phyloP scores from a whole-genome alignment of 805 yeast genomes.

The Kazachstania viticola region DNA sequence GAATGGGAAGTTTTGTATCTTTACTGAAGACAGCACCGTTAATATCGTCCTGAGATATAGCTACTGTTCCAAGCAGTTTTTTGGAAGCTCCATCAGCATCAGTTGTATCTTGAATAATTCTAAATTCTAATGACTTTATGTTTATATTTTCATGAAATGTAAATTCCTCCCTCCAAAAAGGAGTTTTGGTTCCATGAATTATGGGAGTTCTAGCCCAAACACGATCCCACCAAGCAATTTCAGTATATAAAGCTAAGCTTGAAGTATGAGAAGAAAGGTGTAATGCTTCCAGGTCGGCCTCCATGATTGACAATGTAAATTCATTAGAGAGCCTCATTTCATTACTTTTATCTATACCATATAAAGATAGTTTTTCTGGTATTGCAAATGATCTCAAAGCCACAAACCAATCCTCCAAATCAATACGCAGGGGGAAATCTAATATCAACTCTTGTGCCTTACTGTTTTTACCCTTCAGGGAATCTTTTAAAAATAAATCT shows the following conservation, averaged over 20 bases:
- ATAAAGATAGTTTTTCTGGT: constrained; percentile 31
- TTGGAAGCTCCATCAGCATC: constrained; percentile 29
- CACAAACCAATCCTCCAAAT: constrained; percentile 68
- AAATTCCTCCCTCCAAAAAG: constrained; percentile 81
- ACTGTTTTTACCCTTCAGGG: constrained; percentile 1
- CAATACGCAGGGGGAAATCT: constrained; percentile 55
- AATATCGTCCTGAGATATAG: constrained; percentile 20
- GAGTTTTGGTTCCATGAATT: constrained; percentile 37
- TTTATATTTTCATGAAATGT: constrained; percentile 43
- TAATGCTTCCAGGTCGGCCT: constrained; percentile 40
- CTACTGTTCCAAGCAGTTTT: constrained; percentile 35
- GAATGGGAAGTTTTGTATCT: constrained; percentile 34
- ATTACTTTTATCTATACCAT: constrained; percentile 24
- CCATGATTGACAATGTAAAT: constrained; percentile 47
- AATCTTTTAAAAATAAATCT: not conserved
- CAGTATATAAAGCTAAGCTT: constrained; percentile 40
- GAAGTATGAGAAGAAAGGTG: constrained; percentile 1
- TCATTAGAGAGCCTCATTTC: constrained; percentile 42
- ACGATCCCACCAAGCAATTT: constrained; percentile 57
- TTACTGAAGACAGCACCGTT: constrained; percentile 12
- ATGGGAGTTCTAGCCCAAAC: constrained; percentile 73
- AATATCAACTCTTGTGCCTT: constrained; percentile 27
- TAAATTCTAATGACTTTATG: constrained; percentile 40
- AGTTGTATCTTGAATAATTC: constrained; percentile 29
- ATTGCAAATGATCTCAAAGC: constrained; percentile 53